Conservation (phyloP, 2,329 filamentous ascomycete genomes). For the Kalaharituber pfeilii region DNA sequence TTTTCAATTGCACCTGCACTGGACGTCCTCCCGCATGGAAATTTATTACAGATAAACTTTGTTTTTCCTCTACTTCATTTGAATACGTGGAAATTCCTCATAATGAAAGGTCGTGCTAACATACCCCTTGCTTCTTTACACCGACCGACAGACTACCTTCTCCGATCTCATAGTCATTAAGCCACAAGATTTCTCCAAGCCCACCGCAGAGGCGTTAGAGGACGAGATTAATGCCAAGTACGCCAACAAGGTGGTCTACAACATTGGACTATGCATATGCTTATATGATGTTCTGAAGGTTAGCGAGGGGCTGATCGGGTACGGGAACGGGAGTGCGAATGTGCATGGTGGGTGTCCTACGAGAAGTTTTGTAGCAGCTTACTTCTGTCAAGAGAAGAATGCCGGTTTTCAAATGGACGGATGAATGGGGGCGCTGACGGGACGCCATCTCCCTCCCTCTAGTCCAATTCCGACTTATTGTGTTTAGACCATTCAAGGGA, state of each 20-base stretch:
- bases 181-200: conserved; percentile 72
- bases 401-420: not conserved
- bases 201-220: conserved; percentile 69
- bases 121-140: conserved; percentile 7
- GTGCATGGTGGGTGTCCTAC: conserved; percentile 52
- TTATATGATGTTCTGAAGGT: conserved; percentile 80
- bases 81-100: too few relatives aligned
- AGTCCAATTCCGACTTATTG: conserved; percentile 86
- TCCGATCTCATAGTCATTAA: conserved; percentile 86
- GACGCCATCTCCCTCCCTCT: not conserved
- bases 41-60: too few relatives aligned
- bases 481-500: conserved; percentile 90
- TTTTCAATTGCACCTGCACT: too few relatives aligned
- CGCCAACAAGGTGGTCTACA: conserved; percentile 85
- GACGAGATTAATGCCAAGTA: conserved; percentile 97
- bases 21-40: too few relatives aligned
- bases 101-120: too few relatives aligned
- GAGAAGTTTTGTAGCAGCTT: not conserved
- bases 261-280: conserved; percentile 82
- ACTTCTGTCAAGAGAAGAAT: not conserved
- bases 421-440: not conserved
- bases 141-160: conserved; percentile 55
- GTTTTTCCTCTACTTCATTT: too few relatives aligned
- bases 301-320: conserved; percentile 84
- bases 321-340: conserved; percentile 81